Evolutionary conservation across 2,329 filamentous ascomycete genomes (phyloP).

Genomic region (Monosporascus sp.): DNA sequence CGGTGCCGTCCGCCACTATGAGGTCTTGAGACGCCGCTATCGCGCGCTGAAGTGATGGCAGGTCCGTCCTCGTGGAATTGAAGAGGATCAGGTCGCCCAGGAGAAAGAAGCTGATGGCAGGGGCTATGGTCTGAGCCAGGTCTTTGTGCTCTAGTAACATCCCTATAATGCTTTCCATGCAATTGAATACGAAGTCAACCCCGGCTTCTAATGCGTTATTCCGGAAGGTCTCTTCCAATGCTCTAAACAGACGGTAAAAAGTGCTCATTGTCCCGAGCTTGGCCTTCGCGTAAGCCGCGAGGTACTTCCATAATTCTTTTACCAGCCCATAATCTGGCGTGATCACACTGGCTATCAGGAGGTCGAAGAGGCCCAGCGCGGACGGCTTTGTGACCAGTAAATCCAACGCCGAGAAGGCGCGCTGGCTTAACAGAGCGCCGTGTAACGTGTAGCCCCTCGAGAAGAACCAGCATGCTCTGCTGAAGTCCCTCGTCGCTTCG

Average conservation of each 20-base stretch:
- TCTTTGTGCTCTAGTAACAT: slow-evolving; percentile 13
- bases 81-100: slow-evolving; percentile 12
- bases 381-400: slow-evolving; percentile 12
- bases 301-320: slow-evolving; percentile 15
- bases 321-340: slow-evolving; percentile 10
- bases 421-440: slow-evolving; percentile 12
- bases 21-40: slow-evolving; percentile 5
- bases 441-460: slow-evolving; percentile 9
- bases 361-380: slow-evolving; percentile 13
- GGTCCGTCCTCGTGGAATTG: slow-evolving; percentile 10
- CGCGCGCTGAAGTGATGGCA: slow-evolving; percentile 9
- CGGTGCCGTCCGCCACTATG: background rate
- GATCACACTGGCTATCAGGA: slow-evolving; percentile 14
- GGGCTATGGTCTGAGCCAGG: slow-evolving; percentile 11
- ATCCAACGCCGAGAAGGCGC: slow-evolving; percentile 12
- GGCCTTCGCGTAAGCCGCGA: slow-evolving; percentile 11
- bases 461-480: slow-evolving; percentile 16
- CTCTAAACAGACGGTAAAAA: slow-evolving; percentile 9
- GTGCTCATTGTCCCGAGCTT: slow-evolving; percentile 9
- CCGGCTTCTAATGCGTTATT: slow-evolving; percentile 8
- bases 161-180: slow-evolving; percentile 16
- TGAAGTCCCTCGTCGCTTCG: slow-evolving; percentile 17
- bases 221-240: slow-evolving; percentile 11
- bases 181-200: slow-evolving; percentile 15
- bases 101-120: slow-evolving; percentile 11